These are phyloP conservation scores for Colletotrichum sublineola DNA, from an alignment of 2,329 filamentous ascomycete genomes.

Conservation along the genomic window DNA sequence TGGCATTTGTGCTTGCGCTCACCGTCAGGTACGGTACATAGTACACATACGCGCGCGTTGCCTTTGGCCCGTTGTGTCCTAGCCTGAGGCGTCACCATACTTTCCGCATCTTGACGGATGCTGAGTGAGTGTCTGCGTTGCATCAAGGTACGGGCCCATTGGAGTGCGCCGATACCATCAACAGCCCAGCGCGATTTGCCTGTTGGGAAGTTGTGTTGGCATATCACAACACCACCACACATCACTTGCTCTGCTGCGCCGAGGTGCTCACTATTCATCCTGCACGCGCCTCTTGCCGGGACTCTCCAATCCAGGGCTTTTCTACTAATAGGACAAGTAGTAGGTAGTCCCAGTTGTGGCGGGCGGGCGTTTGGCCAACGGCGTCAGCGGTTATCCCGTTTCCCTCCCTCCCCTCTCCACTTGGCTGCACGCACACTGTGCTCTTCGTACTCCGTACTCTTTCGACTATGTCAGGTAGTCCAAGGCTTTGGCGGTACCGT, in stretches of 20 bases:
- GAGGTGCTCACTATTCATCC: constrained; percentile 32
- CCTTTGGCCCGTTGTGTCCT: neutral
- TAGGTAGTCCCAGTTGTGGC: constrained; percentile 12
- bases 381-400: constrained; percentile 19
- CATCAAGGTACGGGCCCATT: constrained; percentile 2
- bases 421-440: constrained; percentile 23
- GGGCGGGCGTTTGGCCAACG: constrained; percentile 27
- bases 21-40: constrained; percentile 34
- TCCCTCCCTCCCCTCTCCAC: neutral
- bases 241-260: constrained; percentile 6
- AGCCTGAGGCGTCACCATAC: neutral
- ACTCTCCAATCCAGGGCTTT: constrained; percentile 28
- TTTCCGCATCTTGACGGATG: neutral
- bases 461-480: constrained; percentile 3
- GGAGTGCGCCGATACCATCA: constrained; percentile 13
- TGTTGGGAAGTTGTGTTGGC: constrained; percentile 35
- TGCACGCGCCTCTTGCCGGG: constrained; percentile 34
- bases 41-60: neutral
- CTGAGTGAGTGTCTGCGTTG: constrained; percentile 8
- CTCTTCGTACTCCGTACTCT: neutral
- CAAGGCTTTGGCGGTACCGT: constrained; percentile 23
- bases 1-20: constrained; percentile 18
- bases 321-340: neutral
- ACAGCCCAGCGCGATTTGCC: constrained; percentile 20
- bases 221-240: constrained; percentile 34